phyloP scores from a whole-genome alignment of 148 eudicot species.

The Dianthus caryophyllus region DNA sequence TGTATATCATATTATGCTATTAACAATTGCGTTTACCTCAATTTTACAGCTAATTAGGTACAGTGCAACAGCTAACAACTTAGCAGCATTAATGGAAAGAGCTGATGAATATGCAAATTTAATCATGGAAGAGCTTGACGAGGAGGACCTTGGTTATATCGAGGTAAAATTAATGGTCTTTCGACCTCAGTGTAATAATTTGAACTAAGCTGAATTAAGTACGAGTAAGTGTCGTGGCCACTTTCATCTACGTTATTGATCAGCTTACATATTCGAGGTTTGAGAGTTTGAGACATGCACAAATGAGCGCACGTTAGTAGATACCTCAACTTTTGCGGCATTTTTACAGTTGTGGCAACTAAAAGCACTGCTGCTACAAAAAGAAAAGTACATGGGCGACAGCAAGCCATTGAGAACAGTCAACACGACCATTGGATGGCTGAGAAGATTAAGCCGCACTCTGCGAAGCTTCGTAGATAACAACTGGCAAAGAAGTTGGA shows the following conservation, averaged over 20 bases:
- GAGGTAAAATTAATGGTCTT: slow-evolving; percentile 47
- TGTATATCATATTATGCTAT: no score
- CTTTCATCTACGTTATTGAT: no score
- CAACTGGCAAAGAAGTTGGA: slow-evolving; percentile 86
- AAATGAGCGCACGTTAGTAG: no score
- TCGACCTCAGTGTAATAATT: background rate
- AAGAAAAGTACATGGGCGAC: slow-evolving; percentile 70
- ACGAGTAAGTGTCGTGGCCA: no score
- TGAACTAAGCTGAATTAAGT: no score
- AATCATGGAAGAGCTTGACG: slow-evolving; percentile 97
- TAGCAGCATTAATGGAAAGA: slow-evolving; percentile 61
- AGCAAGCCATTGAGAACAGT: slow-evolving; percentile 76
- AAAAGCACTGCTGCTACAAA: slow-evolving; percentile 76
- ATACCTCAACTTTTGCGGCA: background rate
- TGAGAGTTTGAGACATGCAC: background rate
- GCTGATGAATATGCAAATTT: slow-evolving; percentile 82
- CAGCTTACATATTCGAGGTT: background rate
- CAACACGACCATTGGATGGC: slow-evolving; percentile 49
- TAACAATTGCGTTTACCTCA: background rate
- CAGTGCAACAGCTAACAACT: slow-evolving; percentile 87
- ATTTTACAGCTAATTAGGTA: slow-evolving; percentile 69
- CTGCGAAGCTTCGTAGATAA: slow-evolving; percentile 56
- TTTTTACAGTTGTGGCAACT: slow-evolving; percentile 79
- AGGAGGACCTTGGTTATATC: slow-evolving; percentile 75
- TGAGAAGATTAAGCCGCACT: slow-evolving; percentile 38